Conservation (phyloP, 495 filamentous ascomycete genomes). For the Annulohypoxylon stygium region DNA sequence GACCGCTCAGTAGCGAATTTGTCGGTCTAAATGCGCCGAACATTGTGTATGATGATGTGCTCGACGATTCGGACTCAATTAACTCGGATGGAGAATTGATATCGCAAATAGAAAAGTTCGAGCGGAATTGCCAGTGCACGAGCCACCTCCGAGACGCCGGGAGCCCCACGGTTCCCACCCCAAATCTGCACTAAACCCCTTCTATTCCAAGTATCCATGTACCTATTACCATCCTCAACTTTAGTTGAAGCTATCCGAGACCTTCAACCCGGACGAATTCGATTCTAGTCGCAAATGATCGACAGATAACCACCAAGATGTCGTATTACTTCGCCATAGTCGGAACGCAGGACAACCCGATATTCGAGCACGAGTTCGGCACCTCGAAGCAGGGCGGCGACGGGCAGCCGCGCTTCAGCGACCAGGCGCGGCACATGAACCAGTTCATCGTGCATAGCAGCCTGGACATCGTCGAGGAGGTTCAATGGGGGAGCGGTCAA, state of each 20-base stretch:
- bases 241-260: slow-evolving; percentile 15
- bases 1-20: slow-evolving; percentile 79
- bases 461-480: slow-evolving; percentile 93
- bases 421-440: slow-evolving; percentile 91
- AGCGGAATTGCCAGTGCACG: slow-evolving; percentile 31
- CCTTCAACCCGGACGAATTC: not conserved
- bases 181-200: not conserved
- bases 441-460: slow-evolving; percentile 96
- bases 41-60: slow-evolving; percentile 62
- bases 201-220: slow-evolving; percentile 13
- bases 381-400: slow-evolving; percentile 95
- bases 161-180: slow-evolving; percentile 2
- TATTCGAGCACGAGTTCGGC: slow-evolving; percentile 96
- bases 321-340: slow-evolving; percentile 98
- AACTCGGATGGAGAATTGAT: slow-evolving; percentile 6
- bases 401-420: slow-evolving; percentile 86
- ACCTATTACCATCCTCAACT: not conserved
- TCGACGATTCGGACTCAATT: slow-evolving; percentile 22
- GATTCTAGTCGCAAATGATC: slow-evolving; percentile 45
- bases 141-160: slow-evolving; percentile 16
- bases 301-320: slow-evolving; percentile 66
- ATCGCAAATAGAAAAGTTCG: slow-evolving; percentile 39
- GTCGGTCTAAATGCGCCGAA: slow-evolving; percentile 86
- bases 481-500: slow-evolving; percentile 86
- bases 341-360: slow-evolving; percentile 91